Conservation (phyloP, 768 basidiomycete species). For the Lactarius quietus region DNA sequence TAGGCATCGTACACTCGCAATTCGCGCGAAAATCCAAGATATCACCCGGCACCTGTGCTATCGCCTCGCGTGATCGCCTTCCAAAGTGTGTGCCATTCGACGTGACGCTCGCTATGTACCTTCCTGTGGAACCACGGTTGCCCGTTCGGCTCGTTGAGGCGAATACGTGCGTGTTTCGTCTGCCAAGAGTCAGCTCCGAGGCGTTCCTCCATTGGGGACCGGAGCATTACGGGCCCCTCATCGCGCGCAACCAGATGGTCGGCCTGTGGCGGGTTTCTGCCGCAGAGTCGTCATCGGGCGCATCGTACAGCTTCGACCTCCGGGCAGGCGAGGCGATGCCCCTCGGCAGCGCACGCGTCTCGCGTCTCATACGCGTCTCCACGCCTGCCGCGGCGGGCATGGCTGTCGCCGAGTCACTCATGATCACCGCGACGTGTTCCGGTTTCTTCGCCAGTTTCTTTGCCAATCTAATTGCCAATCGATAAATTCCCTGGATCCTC, state of each 20-base stretch:
- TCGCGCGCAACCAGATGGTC: conserved; percentile 97
- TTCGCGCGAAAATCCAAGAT: conserved; percentile 81
- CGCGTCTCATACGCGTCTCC: conserved; percentile 82
- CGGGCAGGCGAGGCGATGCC: conserved; percentile 93
- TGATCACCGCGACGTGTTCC: too few species aligned
- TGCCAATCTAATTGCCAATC: too few species aligned
- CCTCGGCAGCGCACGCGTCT: conserved; percentile 96
- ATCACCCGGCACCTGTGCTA: conserved; percentile 66
- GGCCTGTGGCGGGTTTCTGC: conserved; percentile 99
- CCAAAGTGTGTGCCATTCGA: conserved; percentile 59
- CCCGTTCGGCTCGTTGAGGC: conserved; percentile 57
- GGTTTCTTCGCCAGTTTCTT: too few species aligned
- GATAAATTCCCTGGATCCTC: too few species aligned
- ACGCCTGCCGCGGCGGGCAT: conserved; percentile 92
- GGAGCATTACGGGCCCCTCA: conserved; percentile 92
- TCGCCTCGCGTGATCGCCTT: conserved; percentile 71
- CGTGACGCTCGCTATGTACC: conserved; percentile 59
- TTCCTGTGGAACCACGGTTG: conserved; percentile 42
- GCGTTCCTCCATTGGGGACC: conserved; percentile 98
- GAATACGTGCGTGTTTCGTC: conserved; percentile 74
- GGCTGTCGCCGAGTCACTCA: conserved; percentile 92
- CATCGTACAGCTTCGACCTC: conserved; percentile 89
- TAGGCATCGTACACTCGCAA: conserved; percentile 85
- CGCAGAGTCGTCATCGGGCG: conserved; percentile 96
- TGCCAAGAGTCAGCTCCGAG: conserved; percentile 93